A percentile compares a stretch with the other conserved stretches of the same genome.
Conservation (phyloP, 768 basidiomycete genomes). For the Hebeloma cylindrosporum region DNA sequence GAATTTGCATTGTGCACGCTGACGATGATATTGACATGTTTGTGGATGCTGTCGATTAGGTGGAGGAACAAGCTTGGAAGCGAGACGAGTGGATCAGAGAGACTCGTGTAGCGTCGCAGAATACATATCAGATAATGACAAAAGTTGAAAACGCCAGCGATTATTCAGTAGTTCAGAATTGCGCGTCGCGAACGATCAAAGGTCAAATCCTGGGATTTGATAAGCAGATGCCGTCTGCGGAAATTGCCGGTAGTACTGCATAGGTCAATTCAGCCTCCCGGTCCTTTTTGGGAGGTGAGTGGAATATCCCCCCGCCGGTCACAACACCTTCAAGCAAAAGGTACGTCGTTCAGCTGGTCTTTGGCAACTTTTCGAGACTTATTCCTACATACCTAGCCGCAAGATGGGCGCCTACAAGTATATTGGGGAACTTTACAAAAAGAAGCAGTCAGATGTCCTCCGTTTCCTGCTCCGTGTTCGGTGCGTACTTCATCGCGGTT, state of each 20-base stretch:
- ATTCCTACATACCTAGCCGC: conserved; percentile 33
- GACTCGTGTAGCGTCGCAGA: conserved; percentile 19
- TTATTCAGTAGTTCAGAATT: no score
- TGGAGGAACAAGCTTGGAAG: conserved; percentile 19
- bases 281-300: conserved; percentile 17
- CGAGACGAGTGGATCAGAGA: conserved; percentile 26
- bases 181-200: no score
- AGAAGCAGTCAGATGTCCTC: conserved; percentile 96
- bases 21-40: conserved; percentile 54
- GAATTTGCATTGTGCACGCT: conserved; percentile 63
- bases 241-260: conserved; percentile 38
- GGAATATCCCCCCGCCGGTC: conserved; percentile 29
- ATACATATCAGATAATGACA: no score
- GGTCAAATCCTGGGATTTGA: no score
- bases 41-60: conserved; percentile 34
- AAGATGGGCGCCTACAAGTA: conserved; percentile 96
- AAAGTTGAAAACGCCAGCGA: no score
- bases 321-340: conserved; percentile 42
- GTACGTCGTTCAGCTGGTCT: conserved; percentile 27
- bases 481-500: conserved; percentile 42
- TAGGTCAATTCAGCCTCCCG: conserved; percentile 36
- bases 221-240: conserved; percentile 27
- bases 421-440: conserved; percentile 96
- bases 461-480: conserved; percentile 97
- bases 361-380: conserved; percentile 17